Evolutionary conservation across 345 rosid genomes (phyloP).

Genomic region (Hibiscus mutabilis): DNA sequence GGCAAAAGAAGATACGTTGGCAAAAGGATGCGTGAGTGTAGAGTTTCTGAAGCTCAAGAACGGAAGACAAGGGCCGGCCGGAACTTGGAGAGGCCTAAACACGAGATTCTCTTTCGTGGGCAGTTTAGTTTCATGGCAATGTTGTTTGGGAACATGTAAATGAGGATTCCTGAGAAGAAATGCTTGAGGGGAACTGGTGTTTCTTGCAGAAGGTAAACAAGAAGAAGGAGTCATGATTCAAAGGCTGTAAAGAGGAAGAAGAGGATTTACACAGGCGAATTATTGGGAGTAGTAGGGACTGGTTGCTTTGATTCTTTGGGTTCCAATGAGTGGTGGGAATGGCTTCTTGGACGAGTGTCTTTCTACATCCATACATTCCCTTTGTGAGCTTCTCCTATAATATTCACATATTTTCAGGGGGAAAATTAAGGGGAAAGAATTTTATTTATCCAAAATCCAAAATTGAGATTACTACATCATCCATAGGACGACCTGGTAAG

Average conservation of each 20-base stretch:
- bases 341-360: background rate
- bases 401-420: background rate
- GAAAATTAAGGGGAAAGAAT: background rate
- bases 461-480: background rate
- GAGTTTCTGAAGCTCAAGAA: constrained; percentile 22
- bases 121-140: constrained; percentile 27
- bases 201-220: constrained; percentile 48
- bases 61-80: constrained; percentile 29
- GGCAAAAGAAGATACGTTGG: constrained; percentile 54
- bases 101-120: constrained; percentile 21
- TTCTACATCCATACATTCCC: background rate
- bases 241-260: background rate
- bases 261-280: constrained; percentile 16
- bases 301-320: constrained; percentile 19
- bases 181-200: constrained; percentile 25
- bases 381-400: background rate
- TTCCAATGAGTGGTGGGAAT: constrained; percentile 30
- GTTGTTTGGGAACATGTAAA: constrained; percentile 34
- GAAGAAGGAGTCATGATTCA: constrained; percentile 54
- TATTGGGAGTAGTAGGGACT: constrained; percentile 13
- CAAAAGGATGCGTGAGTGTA: constrained; percentile 38
- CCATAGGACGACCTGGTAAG: background rate
- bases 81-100: constrained; percentile 21
- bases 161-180: constrained; percentile 29
- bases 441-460: background rate